Conservation (phyloP, 805 yeast species). For the Candida awuae region DNA sequence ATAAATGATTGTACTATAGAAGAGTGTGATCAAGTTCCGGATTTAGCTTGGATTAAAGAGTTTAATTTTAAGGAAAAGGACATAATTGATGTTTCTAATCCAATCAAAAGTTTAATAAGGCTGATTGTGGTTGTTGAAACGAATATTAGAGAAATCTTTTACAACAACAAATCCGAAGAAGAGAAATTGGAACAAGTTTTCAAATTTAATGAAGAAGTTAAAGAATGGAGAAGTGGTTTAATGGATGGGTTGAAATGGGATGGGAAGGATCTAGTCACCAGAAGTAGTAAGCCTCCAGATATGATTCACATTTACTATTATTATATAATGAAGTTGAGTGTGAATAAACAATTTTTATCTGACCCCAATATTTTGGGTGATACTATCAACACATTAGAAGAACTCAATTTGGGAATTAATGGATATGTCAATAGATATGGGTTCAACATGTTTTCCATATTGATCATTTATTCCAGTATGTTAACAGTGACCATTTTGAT, state of each 20-base stretch:
- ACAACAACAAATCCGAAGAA: not conserved
- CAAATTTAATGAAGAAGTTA: conserved; percentile 6
- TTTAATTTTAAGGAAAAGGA: conserved; percentile 33
- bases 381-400: conserved; percentile 35
- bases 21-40: conserved; percentile 52
- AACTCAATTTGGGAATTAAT: conserved; percentile 32
- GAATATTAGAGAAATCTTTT: conserved; percentile 36
- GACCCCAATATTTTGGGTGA: conserved; percentile 15
- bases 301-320: conserved; percentile 49
- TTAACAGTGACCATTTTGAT: conserved; percentile 19
- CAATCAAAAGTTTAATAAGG: conserved; percentile 35
- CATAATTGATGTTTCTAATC: conserved; percentile 33
- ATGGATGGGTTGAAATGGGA: conserved; percentile 47
- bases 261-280: conserved; percentile 27
- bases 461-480: conserved; percentile 41
- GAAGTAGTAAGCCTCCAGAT: conserved; percentile 45
- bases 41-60: conserved; percentile 55
- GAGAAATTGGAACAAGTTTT: not conserved
- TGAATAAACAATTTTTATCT: conserved; percentile 46
- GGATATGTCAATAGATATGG: conserved; percentile 35
- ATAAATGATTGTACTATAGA: conserved; percentile 53
- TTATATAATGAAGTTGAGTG: conserved; percentile 49
- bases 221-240: conserved; percentile 41
- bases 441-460: conserved; percentile 34
- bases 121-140: conserved; percentile 38